phyloP scores from a whole-genome alignment of 176 grass and related monocot genomes.

The Zoysia pacifica region DNA sequence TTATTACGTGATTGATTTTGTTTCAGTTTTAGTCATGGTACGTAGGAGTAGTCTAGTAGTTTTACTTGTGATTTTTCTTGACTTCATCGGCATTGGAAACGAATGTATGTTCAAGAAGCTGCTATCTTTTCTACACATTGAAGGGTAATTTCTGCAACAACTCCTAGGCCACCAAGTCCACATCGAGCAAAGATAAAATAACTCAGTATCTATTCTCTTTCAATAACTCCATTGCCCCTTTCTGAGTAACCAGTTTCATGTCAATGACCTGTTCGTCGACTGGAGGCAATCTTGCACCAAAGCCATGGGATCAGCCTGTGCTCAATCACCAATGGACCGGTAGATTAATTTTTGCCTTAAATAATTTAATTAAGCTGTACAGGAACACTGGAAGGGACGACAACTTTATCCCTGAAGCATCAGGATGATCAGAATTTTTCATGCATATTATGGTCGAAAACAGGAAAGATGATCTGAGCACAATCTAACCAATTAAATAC shows the following conservation, averaged over 20 bases:
- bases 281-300: constrained; percentile 81
- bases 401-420: background rate
- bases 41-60: no score
- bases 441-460: background rate
- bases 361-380: constrained; percentile 22
- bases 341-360: constrained; percentile 4
- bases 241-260: constrained; percentile 93
- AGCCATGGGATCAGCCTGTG: constrained; percentile 89
- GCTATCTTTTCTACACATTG: constrained; percentile 77
- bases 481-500: background rate
- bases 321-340: constrained; percentile 7
- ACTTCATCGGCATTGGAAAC: constrained; percentile 75
- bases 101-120: constrained; percentile 89
- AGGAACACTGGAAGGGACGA: background rate
- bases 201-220: constrained; percentile 78
- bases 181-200: constrained; percentile 82
- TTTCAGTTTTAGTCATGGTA: no score
- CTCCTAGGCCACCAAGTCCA: constrained; percentile 73
- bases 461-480: background rate
- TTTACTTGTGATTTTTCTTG: constrained; percentile 78
- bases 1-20: no score
- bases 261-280: constrained; percentile 92
- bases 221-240: constrained; percentile 76
- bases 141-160: constrained; percentile 80
- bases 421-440: background rate